These are phyloP conservation scores for Neonectria punicea DNA, from an alignment of 2,329 filamentous ascomycete species.

Conservation along the genomic window DNA sequence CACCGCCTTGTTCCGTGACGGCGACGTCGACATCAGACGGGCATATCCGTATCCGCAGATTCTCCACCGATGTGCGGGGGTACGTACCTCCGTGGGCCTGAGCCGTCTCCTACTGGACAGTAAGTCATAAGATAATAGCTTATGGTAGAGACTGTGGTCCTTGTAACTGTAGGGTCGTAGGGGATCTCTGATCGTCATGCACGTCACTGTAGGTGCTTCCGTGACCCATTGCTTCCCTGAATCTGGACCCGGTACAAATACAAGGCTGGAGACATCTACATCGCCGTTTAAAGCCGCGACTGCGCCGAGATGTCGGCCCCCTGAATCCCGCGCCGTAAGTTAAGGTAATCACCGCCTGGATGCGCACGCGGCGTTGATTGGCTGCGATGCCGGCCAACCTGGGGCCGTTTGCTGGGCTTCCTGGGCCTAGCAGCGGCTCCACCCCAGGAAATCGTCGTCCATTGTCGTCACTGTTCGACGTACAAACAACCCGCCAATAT, in stretches of 20 bases:
- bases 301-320: constrained; percentile 28
- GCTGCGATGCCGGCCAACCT: constrained; percentile 1
- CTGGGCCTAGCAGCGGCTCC: constrained; percentile 31
- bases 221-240: not conserved
- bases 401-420: not conserved
- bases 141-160: not conserved
- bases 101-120: not conserved
- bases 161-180: not conserved
- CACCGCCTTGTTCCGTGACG: not conserved
- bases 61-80: constrained; percentile 20
- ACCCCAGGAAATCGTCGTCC: constrained; percentile 39
- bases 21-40: not conserved
- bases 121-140: not conserved
- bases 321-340: constrained; percentile 34
- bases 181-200: not conserved
- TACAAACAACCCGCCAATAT: constrained; percentile 29
- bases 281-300: constrained; percentile 16
- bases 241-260: not conserved
- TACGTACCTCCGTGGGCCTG: constrained; percentile 12
- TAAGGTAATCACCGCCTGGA: constrained; percentile 32
- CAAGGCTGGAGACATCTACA: not conserved
- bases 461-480: constrained; percentile 41
- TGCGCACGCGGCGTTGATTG: constrained; percentile 28
- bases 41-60: not conserved
- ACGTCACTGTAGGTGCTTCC: not conserved